phyloP scores from a whole-genome alignment of 2,329 filamentous ascomycete species.

The Thelonectria discophora region DNA sequence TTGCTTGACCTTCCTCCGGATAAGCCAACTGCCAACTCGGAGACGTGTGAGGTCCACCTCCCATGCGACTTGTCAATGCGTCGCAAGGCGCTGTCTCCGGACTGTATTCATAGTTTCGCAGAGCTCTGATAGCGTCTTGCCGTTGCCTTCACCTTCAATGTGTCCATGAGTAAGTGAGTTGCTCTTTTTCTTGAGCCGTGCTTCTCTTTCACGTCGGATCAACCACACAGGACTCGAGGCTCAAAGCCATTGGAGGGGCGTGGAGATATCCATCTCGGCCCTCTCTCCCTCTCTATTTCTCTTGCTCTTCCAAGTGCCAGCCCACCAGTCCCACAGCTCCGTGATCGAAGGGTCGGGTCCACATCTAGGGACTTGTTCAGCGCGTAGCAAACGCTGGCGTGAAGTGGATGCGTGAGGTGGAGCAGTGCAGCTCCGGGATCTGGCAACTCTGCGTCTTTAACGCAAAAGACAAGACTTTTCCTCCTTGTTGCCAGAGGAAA shows the following conservation, averaged over 20 bases:
- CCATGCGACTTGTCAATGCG: conserved; percentile 10
- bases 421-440: conserved; percentile 30
- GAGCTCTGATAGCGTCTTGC: not conserved
- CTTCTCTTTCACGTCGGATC: not conserved
- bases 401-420: conserved; percentile 37
- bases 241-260: conserved; percentile 1
- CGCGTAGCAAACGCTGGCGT: conserved; percentile 37
- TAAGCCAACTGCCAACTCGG: conserved; percentile 13
- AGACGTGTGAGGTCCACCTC: conserved; percentile 14
- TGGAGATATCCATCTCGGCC: conserved; percentile 6
- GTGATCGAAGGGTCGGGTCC: conserved; percentile 17
- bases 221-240: not conserved
- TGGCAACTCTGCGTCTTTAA: conserved; percentile 22
- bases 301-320: conserved; percentile 1
- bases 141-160: not conserved
- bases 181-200: not conserved
- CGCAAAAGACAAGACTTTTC: conserved; percentile 27
- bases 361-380: conserved; percentile 28
- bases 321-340: conserved; percentile 15
- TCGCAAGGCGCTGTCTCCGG: not conserved
- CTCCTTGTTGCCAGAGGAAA: not conserved
- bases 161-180: not conserved
- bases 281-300: not conserved
- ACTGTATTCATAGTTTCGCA: not conserved
- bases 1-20: conserved; percentile 15